Evolutionary conservation across 306 rosid species (phyloP), one percentile per base, ranked within the genome.

Genomic region (Castanea crenata): DNA sequence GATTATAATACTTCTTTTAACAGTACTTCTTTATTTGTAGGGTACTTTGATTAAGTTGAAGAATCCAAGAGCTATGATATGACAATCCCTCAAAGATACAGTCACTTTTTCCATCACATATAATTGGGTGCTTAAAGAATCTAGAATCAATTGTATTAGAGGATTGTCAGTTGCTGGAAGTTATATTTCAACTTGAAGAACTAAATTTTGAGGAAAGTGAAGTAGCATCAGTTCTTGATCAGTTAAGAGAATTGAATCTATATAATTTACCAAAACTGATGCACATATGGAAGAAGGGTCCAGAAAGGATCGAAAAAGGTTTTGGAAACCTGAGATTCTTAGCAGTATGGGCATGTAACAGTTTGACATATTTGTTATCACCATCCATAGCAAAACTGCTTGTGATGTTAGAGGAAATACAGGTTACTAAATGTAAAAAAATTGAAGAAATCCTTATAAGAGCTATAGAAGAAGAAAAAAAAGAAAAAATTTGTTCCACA

Each of bases 261-360:
- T 1, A 5, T 2, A 0, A 1, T 5, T n/a, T 57, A 57, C 1
- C 1, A 0, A 3, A n/a, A 9, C 3, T 57, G 3, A 20, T 11
- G 21, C 63, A 20, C 4, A 21, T 57, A 21, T 57, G 63, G 63
- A 57, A 57, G 63, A 57, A 57, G 11, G 20, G 20, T 8, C 63
- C 63, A 20, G 25, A 21, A 19, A 41, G 11, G 9, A 41, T 41
- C 49, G 1, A 23, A 23, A 7, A 0, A 0, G 49, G 12, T 2
- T 41, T 41, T 41, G 0, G 0, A n/a, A n/a, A n/a, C 27, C 1
- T 56, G 3, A 56, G 11, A 56, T 56, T 1, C 3, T 56, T 56
- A 6, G 1, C 1, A 2, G 49, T 56, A 18, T 0, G 2, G 12
- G 1, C 0, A 5, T 56, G 62, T 19, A 1, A 2, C 0, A n/a